Evolutionary conservation across 129 eudicot species (phyloP), one percentile per base, ranked within the genome.

Genomic region (Rutidosis leptorrhynchoides): DNA sequence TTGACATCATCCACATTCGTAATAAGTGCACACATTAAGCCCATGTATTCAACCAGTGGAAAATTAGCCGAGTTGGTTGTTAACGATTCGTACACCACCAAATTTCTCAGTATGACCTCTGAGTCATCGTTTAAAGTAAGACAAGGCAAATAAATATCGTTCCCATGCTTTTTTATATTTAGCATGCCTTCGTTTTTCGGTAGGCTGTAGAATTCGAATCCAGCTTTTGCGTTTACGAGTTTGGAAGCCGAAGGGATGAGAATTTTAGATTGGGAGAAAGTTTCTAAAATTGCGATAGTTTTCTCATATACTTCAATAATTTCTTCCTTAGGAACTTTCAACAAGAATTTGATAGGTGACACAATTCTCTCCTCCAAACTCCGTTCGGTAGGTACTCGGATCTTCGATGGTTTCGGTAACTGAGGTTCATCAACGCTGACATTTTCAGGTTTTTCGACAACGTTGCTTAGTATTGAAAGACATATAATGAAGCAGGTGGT

Each of bases 11-110:
- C 68, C 1, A 33, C 27, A 0, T 70, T 81, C 20, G 59, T 68
- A 17, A 84, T 69, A n/a, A 84, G 74, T 42, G 78, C 90, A 72
- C 77, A 59, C 90, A 84, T 81, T 54, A 84, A 23, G 10, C 72
- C 81, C 25, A 73, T 45, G 54, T 81, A 81, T 21, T 73, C 65
- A 9, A 42, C 65, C 15, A 83, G 61, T 5, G 65, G 77, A 43
- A 67, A 51, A n/a, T n/a, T n/a, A n/a, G n/a, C n/a, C n/a, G n/a
- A 35, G 2, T 51, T 48, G 21, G 67, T 23, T 0, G 17, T 65
- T 5, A 77, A 42, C 8, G 51, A 25, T 67, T 62, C 78, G 53
- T 74, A 84, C 7, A 75, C 90, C 49, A 81, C 78, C 68, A 81
- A 61, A 51, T 81, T 84, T 68, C 90, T 73, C 21, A 84, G 10